Base-by-base conservation (phyloP, 768 basidiomycete species). In the Chiua virens region DNA sequence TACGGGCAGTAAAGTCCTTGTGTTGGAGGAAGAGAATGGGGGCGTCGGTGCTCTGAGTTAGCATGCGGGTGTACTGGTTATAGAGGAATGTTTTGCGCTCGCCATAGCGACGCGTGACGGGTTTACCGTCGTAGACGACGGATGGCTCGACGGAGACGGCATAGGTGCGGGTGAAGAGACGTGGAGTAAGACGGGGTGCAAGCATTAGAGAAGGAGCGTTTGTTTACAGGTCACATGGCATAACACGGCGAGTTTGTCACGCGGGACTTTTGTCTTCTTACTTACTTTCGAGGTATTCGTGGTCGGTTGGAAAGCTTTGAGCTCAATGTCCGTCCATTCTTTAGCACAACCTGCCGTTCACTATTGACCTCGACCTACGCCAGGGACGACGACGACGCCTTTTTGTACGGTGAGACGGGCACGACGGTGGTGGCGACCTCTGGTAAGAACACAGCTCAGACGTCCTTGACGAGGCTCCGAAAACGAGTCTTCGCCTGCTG, bases 311-410 rank as follows among this genome's bases (percentile, higher is more conserved):
- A 52, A 52, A 47, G 52, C 42, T 40, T 38, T 35, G 60, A 54
- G 66, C 58, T 45, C 50, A 52, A 68, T 68, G 67, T 68, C 66
- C 45, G 65, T 66, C 53, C 43, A 42, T 57, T 61, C 51, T 9
- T 54, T 53, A 23, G 51, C 35, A 53, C 58, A 45, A 42, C 42
- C 44, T 39, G 39, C 42, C 52, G 27, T 57, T 58, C 34, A 34
- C 15, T 49, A 67, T 65, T 70, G 48, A 70, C 69, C 34, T 32
- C 40, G 50, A 48, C 30, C 40, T 45, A 55, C 46, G 51, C 45
- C 57, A 84, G 82, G 81, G 86, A 89, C 65, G 87, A 89, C 71
- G 88, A 91, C 62, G 87, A 90, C 68, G 86, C 87, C 22, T 89
- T 86, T 65, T 71, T 89, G 55, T 90, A 89, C 59, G 88, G 88